Base-by-base conservation (phyloP, 495 filamentous ascomycete genomes). In the Penicillium desertorum region DNA sequence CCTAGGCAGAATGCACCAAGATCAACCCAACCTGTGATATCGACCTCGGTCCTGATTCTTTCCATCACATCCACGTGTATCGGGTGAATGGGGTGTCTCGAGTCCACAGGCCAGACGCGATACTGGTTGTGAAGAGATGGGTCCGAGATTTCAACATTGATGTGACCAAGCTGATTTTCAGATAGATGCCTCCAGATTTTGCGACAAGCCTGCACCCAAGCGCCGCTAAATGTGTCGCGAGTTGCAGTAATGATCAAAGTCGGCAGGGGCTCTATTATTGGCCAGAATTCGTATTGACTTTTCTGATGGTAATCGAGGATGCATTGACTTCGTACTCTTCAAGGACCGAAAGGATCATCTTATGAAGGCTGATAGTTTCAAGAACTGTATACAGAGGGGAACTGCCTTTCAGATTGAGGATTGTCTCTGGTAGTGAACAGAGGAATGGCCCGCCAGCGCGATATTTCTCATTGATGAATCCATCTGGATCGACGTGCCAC, bases 31-130 rank as follows among this genome's bases (percentile, higher is more conserved):
- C 0, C 23, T 23, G 23, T 29, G 29, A n/a, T 14, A 29, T 46
- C 1, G 3, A 27, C 1, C 2, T 22, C 22, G 1, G 0, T 5
- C 29, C 23, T 8, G 9, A 46, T n/a, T 46, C 3, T 27, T 22
- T 0, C 0, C 5, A 14, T 17, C 14, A 46, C 14, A 1, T n/a
- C 6, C 3, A 0, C 0, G 5, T n/a, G n/a, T 0, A 29, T 4
- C 2, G 14, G 8, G 9, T 9, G n/a, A 29, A n/a, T 1, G 0
- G 23, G 44, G 10, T 46, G 10, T 1, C 9, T 0, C 5, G 4
- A 10, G 2, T 14, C 23, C 23, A 29, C 3, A 17, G 14, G 14
- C 44, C 23, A 46, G 0, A 11, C 0, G 2, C 5, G 23, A 17
- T 17, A 46, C n/a, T 5, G 44, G 6, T 4, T 6, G 20, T 45